These are phyloP conservation scores for Coniochaeta prunicola DNA, from an alignment of 2,329 filamentous ascomycete species.

Conservation along the genomic window DNA sequence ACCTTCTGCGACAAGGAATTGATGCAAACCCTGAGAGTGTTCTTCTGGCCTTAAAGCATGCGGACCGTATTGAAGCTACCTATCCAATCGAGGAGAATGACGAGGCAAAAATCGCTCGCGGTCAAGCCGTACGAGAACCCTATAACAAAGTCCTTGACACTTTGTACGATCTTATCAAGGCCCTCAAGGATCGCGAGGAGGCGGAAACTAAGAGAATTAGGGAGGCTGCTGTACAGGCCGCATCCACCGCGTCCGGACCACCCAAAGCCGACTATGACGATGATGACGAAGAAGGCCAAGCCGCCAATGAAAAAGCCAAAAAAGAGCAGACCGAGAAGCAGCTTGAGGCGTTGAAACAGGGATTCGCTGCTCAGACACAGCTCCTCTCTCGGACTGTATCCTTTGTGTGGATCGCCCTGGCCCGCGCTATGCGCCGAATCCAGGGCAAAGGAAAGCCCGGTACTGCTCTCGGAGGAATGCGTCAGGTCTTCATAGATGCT, in stretches of 20 bases:
- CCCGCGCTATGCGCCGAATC: constrained; percentile 87
- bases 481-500: constrained; percentile 84
- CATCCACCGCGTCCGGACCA: constrained; percentile 16
- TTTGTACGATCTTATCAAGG: constrained; percentile 79
- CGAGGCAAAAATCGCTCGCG: constrained; percentile 66
- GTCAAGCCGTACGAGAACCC: constrained; percentile 70
- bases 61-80: constrained; percentile 76
- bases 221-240: constrained; percentile 34
- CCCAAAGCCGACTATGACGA: constrained; percentile 22
- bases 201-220: constrained; percentile 50
- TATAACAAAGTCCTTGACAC: constrained; percentile 78
- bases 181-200: constrained; percentile 57
- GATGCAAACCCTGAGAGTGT: constrained; percentile 91
- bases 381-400: constrained; percentile 80
- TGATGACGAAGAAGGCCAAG: constrained; percentile 45
- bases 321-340: constrained; percentile 57
- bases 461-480: constrained; percentile 57
- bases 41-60: constrained; percentile 80
- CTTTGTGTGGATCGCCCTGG: constrained; percentile 89
- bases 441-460: constrained; percentile 72
- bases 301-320: constrained; percentile 28
- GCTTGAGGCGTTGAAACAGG: constrained; percentile 54
- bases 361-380: constrained; percentile 65
- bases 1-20: constrained; percentile 76
- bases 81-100: constrained; percentile 72